A percentile compares a stretch with the other conserved stretches of the same genome.
Conservation (phyloP, 73 alveolate species). For the Paramecium sonneborni region DNA sequence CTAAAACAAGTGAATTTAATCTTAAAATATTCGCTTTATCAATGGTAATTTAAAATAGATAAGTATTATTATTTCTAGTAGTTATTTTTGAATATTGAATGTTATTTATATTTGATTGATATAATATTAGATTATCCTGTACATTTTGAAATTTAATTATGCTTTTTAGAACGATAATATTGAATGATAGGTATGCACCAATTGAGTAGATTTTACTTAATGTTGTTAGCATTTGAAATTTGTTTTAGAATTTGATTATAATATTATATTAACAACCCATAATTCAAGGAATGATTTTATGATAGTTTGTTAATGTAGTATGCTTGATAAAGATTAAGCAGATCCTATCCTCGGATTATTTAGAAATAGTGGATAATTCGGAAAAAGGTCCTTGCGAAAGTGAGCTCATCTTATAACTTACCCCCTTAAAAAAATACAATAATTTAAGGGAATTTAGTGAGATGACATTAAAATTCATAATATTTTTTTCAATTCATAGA, state of each 20-base stretch:
- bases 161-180: background rate
- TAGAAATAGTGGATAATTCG: conserved; percentile 2
- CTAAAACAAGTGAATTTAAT: too few relatives aligned
- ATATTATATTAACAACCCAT: background rate
- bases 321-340: background rate
- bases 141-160: too few relatives aligned
- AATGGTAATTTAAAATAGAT: too few relatives aligned
- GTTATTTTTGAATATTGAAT: too few relatives aligned
- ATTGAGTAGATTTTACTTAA: too few relatives aligned
- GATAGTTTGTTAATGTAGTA: background rate
- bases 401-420: conserved; percentile 14
- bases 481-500: background rate
- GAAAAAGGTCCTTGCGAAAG: conserved; percentile 34
- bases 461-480: conserved; percentile 7
- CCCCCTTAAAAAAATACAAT: background rate
- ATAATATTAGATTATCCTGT: too few relatives aligned
- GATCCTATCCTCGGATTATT: conserved; percentile 48
- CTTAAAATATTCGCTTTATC: too few relatives aligned
- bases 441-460: conserved; percentile 3
- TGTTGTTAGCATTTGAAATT: background rate
- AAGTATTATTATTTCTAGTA: too few relatives aligned
- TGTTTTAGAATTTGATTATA: background rate
- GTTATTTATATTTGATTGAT: too few relatives aligned
- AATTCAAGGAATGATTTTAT: background rate
- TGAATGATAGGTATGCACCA: background rate